Conservation (phyloP, 2,329 filamentous ascomycete genomes). For the Hymenoscyphus scutula region DNA sequence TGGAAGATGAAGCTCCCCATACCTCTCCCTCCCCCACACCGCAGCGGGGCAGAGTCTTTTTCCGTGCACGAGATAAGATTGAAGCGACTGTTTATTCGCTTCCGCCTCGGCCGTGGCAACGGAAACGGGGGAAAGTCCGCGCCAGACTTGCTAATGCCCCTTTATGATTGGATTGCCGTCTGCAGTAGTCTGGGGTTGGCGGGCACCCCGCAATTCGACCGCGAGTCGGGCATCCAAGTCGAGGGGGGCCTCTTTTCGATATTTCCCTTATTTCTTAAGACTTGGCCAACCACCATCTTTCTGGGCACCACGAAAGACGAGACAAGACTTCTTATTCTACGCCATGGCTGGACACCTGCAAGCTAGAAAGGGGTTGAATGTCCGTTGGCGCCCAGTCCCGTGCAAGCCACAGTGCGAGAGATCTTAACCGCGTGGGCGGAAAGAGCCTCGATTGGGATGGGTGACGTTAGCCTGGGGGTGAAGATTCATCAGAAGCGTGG, state of each 20-base stretch:
- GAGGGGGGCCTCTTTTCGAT: neutral
- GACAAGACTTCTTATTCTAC: neutral
- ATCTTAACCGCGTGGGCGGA: neutral
- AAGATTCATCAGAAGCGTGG: constrained; percentile 1
- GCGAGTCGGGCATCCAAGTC: neutral
- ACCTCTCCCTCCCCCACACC: neutral
- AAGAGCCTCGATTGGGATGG: neutral
- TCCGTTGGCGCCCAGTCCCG: neutral
- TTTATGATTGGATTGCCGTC: neutral
- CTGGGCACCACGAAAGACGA: neutral
- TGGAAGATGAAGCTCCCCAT: neutral
- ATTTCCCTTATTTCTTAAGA: too few relatives aligned
- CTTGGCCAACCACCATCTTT: neutral
- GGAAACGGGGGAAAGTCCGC: neutral
- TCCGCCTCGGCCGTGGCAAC: neutral
- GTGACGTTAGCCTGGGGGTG: neutral
- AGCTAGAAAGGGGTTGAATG: neutral
- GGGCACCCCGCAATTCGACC: neutral
- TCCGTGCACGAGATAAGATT: neutral
- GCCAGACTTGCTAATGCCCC: neutral
- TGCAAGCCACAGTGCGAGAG: neutral
- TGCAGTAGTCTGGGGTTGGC: neutral
- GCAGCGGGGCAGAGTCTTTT: neutral
- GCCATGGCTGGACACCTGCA: neutral
- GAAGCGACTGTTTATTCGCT: neutral